phyloP scores from a whole-genome alignment of 2,329 filamentous ascomycete species.

The Trichophyton verrucosum region DNA sequence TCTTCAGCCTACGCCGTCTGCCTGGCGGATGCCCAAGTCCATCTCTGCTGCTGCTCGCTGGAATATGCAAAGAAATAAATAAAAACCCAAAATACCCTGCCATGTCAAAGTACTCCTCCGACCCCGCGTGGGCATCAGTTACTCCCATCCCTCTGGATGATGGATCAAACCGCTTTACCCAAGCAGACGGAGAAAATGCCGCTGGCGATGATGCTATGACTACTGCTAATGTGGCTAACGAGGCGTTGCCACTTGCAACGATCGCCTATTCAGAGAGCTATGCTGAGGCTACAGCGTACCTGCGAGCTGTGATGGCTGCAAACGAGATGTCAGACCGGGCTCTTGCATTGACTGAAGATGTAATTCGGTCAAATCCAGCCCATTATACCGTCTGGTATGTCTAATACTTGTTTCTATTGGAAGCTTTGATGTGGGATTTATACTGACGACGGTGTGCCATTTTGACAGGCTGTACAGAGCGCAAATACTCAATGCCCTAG shows the following conservation, averaged over 20 bases:
- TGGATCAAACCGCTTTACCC: slow-evolving; percentile 36
- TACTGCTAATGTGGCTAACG: not conserved
- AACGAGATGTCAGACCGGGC: slow-evolving; percentile 73
- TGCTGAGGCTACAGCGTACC: slow-evolving; percentile 80
- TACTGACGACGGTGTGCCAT: not conserved
- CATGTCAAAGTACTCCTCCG: slow-evolving; percentile 40
- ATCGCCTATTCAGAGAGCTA: slow-evolving; percentile 90
- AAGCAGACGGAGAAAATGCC: not conserved
- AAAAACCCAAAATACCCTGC: not conserved
- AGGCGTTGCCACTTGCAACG: slow-evolving; percentile 60
- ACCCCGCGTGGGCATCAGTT: slow-evolving; percentile 70
- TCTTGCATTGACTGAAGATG: slow-evolving; percentile 69
- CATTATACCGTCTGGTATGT: slow-evolving; percentile 90
- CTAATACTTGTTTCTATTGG: not conserved
- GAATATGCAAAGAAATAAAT: not conserved
- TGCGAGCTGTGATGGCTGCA: slow-evolving; percentile 81
- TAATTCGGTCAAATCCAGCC: slow-evolving; percentile 86
- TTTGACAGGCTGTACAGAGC: slow-evolving; percentile 64
- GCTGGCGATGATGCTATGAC: not conserved
- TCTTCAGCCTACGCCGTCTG: too few species aligned
- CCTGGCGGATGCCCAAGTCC: too few species aligned
- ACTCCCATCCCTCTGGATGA: slow-evolving; percentile 68
- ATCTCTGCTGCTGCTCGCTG: not conserved
- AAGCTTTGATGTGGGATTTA: not conserved
- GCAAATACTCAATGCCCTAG: slow-evolving; percentile 57